Percentiles rank a stretch among this genome's conserved stretches.
phyloP scores from a whole-genome alignment of 169 alveolate species.

The Plasmodium gallinaceum region DNA sequence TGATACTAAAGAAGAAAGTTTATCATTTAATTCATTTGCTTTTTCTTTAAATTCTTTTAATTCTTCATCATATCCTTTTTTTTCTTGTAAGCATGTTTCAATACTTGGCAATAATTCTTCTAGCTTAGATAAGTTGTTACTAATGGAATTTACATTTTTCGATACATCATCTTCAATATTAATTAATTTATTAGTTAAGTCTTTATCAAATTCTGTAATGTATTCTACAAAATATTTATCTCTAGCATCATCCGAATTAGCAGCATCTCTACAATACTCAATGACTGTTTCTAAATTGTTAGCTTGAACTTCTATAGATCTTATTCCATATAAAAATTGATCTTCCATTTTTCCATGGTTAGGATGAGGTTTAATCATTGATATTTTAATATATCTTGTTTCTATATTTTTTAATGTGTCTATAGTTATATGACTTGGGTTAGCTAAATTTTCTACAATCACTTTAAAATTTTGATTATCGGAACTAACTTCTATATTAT shows the following conservation, averaged over 20 bases:
- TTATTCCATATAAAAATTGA: constrained; percentile 89
- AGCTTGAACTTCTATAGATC: constrained; percentile 89
- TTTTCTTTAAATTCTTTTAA: constrained; percentile 81
- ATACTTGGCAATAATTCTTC: constrained; percentile 85
- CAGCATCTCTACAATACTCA: constrained; percentile 91
- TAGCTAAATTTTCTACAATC: constrained; percentile 84
- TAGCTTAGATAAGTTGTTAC: constrained; percentile 84
- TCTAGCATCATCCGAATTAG: constrained; percentile 91
- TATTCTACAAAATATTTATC: constrained; percentile 92
- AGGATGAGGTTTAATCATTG: constrained; percentile 92
- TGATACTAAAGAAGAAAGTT: constrained; percentile 67
- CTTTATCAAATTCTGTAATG: constrained; percentile 86
- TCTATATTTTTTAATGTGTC: constrained; percentile 85
- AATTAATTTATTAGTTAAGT: constrained; percentile 82
- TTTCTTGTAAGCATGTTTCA: constrained; percentile 85
- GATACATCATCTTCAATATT: constrained; percentile 89
- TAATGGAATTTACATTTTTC: constrained; percentile 83
- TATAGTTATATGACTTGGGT: constrained; percentile 83
- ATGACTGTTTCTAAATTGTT: constrained; percentile 88
- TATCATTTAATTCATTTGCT: constrained; percentile 79
- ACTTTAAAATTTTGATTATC: constrained; percentile 86
- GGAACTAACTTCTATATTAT: constrained; percentile 86
- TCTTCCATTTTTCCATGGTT: constrained; percentile 87
- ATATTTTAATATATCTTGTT: constrained; percentile 84
- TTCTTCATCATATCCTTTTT: constrained; percentile 80